Conservation (phyloP, 306 rosid genomes). For the Cucurbita argyrosperma region DNA sequence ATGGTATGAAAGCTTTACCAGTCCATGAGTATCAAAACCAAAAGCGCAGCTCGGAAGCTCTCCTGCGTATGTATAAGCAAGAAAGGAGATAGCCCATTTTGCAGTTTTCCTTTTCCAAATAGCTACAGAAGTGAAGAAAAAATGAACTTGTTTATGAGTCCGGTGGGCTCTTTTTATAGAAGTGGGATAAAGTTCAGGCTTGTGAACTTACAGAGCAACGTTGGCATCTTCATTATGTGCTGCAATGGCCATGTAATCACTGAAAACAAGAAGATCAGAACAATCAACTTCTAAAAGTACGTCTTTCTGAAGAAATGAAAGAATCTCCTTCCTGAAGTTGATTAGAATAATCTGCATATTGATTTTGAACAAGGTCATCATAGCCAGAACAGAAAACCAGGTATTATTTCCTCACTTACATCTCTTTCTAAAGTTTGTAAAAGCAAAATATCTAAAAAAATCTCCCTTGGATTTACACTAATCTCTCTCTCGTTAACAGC, state of each 20-base stretch:
- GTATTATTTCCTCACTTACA: background rate
- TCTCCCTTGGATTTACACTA: background rate
- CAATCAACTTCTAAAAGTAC: conserved; percentile 17
- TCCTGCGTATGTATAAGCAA: conserved; percentile 82
- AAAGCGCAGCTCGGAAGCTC: conserved; percentile 86
- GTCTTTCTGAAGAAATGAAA: conserved; percentile 43
- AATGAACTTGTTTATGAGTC: background rate
- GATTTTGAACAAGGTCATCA: background rate
- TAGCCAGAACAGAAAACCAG: background rate
- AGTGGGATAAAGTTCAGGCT: background rate
- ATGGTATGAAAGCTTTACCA: conserved; percentile 21
- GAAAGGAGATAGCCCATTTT: conserved; percentile 39
- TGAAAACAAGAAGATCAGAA: conserved; percentile 58
- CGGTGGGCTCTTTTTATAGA: background rate
- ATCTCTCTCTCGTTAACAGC: background rate
- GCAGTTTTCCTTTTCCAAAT: conserved; percentile 52
- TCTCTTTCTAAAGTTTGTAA: background rate
- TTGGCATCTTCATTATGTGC: conserved; percentile 92
- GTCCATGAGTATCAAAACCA: conserved; percentile 54
- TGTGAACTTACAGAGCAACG: conserved; percentile 41
- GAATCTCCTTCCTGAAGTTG: conserved; percentile 79
- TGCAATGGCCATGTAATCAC: conserved; percentile 54
- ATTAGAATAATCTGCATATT: conserved; percentile 48
- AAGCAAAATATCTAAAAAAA: background rate
- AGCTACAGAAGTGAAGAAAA: conserved; percentile 25